A percentile compares a stretch with the other conserved stretches of the same genome.
These are phyloP conservation scores for Trypanosoma avium DNA, from an alignment of 208 protist genomes.

Conservation along the genomic window DNA sequence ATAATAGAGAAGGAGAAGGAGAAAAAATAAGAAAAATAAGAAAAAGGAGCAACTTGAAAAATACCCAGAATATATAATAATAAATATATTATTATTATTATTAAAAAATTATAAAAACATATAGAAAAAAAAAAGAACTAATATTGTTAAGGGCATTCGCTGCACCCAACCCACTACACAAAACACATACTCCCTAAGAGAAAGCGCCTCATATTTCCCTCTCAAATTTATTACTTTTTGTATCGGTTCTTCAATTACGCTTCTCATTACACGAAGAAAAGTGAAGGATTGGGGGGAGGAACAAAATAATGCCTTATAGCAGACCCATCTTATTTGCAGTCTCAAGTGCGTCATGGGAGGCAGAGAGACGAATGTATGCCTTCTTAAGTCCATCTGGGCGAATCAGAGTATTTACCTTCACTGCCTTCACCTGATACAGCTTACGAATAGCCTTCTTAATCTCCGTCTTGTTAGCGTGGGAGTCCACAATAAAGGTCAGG, in stretches of 20 bases:
- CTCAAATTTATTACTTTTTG: too few relatives aligned
- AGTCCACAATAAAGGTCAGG: slow-evolving; percentile 99
- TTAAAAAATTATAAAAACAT: neutral
- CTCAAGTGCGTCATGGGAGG: slow-evolving; percentile 79
- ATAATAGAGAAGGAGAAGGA: neutral
- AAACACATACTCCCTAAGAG: too few relatives aligned
- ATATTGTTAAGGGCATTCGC: too few relatives aligned
- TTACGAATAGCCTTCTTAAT: slow-evolving; percentile 98
- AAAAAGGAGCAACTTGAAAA: too few relatives aligned
- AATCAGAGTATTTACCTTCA: slow-evolving; percentile 99
- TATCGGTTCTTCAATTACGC: too few relatives aligned
- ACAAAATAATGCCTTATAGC: neutral
- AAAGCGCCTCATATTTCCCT: too few relatives aligned
- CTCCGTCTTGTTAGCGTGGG: slow-evolving; percentile 97
- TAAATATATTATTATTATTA: too few relatives aligned
- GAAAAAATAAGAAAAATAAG: neutral
- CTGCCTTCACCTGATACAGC: slow-evolving; percentile 97
- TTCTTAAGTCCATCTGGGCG: slow-evolving; percentile 98
- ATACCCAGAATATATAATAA: too few relatives aligned
- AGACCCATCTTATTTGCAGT: slow-evolving; percentile 10
- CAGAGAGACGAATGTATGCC: slow-evolving; percentile 97
- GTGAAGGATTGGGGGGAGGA: neutral
- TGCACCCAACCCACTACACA: too few relatives aligned
- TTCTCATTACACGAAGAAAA: too few relatives aligned
- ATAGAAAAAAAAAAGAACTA: neutral